Percentiles rank a stretch among this genome's conserved stretches.
phyloP scores from a whole-genome alignment of 2,329 filamentous ascomycete genomes.

The Fusarium duplospermum region DNA sequence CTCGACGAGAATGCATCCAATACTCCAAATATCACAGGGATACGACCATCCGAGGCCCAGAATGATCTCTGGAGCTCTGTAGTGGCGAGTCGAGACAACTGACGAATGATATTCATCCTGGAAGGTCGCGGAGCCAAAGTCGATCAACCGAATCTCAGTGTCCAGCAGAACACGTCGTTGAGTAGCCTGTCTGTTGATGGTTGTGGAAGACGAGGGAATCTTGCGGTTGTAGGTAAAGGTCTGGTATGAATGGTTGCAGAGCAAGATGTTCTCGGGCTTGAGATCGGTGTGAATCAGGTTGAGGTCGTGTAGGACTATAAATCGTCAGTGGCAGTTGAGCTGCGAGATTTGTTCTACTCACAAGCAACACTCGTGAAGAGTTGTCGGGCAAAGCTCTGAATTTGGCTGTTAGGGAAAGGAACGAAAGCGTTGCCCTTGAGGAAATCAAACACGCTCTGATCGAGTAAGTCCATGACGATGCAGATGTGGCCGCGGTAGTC shows the following conservation, averaged over 20 bases:
- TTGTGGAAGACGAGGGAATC: slow-evolving; percentile 74
- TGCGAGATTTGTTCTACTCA: slow-evolving; percentile 61
- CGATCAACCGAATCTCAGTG: slow-evolving; percentile 76
- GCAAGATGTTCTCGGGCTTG: slow-evolving; percentile 77
- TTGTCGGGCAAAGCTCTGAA: slow-evolving; percentile 95
- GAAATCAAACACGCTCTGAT: slow-evolving; percentile 98
- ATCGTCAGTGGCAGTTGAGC: slow-evolving; percentile 25
- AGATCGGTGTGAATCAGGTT: slow-evolving; percentile 94
- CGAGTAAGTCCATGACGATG: slow-evolving; percentile 80
- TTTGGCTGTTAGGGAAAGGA: slow-evolving; percentile 97
- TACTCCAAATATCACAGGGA: slow-evolving; percentile 80
- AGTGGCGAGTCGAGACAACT: slow-evolving; percentile 77
- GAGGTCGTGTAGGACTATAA: slow-evolving; percentile 88
- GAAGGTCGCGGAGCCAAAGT: slow-evolving; percentile 79
- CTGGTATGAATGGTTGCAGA: slow-evolving; percentile 74
- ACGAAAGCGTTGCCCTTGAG: slow-evolving; percentile 95
- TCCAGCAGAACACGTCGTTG: slow-evolving; percentile 74
- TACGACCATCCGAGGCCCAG: slow-evolving; percentile 78
- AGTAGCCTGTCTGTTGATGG: slow-evolving; percentile 69
- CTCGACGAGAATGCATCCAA: slow-evolving; percentile 78
- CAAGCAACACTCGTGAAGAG: slow-evolving; percentile 98
- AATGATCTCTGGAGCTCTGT: slow-evolving; percentile 77
- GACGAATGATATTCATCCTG: slow-evolving; percentile 80
- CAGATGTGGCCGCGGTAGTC: slow-evolving; percentile 98
- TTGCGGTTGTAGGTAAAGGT: slow-evolving; percentile 78